Base-by-base conservation (phyloP, 179 eudicot species). In the Vitellaria paradoxa region DNA sequence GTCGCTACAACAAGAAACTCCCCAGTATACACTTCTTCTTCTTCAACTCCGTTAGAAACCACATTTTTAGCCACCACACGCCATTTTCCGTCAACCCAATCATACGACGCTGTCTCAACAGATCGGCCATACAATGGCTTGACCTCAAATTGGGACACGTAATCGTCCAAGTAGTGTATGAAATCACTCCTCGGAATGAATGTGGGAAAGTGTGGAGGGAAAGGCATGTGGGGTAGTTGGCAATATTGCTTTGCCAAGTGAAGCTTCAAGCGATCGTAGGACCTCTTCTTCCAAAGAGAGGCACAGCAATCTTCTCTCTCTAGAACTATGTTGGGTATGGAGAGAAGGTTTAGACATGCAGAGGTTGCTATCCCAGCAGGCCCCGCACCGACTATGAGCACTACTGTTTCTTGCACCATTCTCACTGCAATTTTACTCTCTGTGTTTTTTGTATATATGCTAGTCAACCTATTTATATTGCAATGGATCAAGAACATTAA, bases 341-440 rank as follows among this genome's bases (percentile, higher is more conserved):
- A 79, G 52, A 75, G 76, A 42, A 50, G 56, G 75, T 77, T 73
- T 23, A 82, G 81, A 47, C 85, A 79, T 52, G 85, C 82, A 6
- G 85, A 72, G 23, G 63, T 66, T 40, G 82, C 82, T 18, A 82
- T 73, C 10, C 85, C 85, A 0, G 82, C 82, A 21, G 85, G 85
- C 8, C 85, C 80, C 14, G 85, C 85, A 18, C 85, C 85, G 8
- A 82, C 68, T 1, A 82, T 66, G 47, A 76, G 20, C 13, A 66
- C 85, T 9, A 37, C 42, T 5, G 85, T 79, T 75, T 46, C 68
- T 23, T 46, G 68, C 3, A 1, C 50, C 53, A n/a, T 74, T n/a
- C n/a, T 73, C 55, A 7, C 55, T 50, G 1, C 55, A 12, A 7
- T 30, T 30, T 30, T 30, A 1, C 37, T 30, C 37, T 30, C 37